A percentile compares a stretch with the other conserved stretches of the same genome.
phyloP scores from a whole-genome alignment of 306 rosid genomes.

The Cucumis melo region DNA sequence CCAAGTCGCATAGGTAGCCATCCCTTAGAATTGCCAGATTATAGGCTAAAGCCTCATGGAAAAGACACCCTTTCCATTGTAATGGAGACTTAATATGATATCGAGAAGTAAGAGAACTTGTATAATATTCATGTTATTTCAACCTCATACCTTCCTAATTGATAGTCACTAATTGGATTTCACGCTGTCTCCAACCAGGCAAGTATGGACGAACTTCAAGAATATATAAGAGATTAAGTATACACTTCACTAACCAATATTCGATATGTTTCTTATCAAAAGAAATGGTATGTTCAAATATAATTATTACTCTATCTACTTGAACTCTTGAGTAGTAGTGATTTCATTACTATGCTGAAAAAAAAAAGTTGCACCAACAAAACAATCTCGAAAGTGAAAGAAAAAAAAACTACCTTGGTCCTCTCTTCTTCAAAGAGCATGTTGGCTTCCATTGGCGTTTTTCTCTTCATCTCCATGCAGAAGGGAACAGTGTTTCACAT shows the following conservation, averaged over 20 bases:
- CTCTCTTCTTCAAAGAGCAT: slow-evolving; percentile 48
- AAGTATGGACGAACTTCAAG: not conserved
- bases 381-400: not conserved
- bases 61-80: not conserved
- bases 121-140: too few species aligned
- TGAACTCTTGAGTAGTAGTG: not conserved
- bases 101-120: too few species aligned
- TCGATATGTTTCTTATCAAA: not conserved
- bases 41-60: not conserved
- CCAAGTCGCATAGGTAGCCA: not conserved
- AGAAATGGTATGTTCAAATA: not conserved
- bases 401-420: slow-evolving; percentile 17
- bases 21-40: not conserved
- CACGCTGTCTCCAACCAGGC: not conserved
- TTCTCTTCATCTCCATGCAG: slow-evolving; percentile 33
- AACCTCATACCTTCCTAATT: not conserved
- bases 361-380: not conserved
- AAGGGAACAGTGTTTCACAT: slow-evolving; percentile 27
- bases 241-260: not conserved
- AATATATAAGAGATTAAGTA: not conserved
- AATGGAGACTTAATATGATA: too few species aligned
- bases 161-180: not conserved
- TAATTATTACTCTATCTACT: not conserved
- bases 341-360: not conserved
- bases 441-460: slow-evolving; percentile 39